These are phyloP conservation scores for Xylaria acuta DNA, from an alignment of 495 filamentous ascomycete species.

Conservation along the genomic window DNA sequence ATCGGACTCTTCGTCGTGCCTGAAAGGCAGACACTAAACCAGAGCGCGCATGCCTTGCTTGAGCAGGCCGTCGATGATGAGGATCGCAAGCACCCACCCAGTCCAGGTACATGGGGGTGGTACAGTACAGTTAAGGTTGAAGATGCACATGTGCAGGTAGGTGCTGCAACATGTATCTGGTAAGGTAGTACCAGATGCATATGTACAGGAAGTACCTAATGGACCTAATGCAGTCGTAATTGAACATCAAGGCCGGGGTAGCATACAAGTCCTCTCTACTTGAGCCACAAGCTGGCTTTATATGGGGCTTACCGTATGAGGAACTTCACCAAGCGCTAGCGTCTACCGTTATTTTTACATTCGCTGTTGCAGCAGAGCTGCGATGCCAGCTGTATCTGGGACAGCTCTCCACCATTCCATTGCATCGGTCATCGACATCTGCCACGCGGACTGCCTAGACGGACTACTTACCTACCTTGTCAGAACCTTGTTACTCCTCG, in stretches of 20 bases:
- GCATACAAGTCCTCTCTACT: not conserved
- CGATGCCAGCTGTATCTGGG: not conserved
- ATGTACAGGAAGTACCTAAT: no score
- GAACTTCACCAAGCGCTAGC: not conserved
- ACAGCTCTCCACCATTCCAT: conserved; percentile 12
- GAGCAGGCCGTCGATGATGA: not conserved
- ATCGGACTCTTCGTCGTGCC: conserved; percentile 2
- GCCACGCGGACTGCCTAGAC: not conserved
- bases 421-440: conserved; percentile 14
- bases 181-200: no score
- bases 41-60: conserved; percentile 15
- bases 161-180: no score
- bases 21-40: not conserved
- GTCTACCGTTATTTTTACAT: not conserved
- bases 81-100: not conserved
- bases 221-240: no score
- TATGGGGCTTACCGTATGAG: not conserved
- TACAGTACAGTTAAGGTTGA: not conserved
- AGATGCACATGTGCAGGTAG: not conserved
- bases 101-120: not conserved
- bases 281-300: not conserved
- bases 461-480: no score
- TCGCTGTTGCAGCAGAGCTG: not conserved
- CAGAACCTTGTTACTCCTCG: not conserved
- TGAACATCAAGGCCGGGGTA: not conserved